A percentile compares a stretch with the other conserved stretches of the same genome.
phyloP scores from a whole-genome alignment of 2,329 filamentous ascomycete species.

The Trichoderma arundinaceum region DNA sequence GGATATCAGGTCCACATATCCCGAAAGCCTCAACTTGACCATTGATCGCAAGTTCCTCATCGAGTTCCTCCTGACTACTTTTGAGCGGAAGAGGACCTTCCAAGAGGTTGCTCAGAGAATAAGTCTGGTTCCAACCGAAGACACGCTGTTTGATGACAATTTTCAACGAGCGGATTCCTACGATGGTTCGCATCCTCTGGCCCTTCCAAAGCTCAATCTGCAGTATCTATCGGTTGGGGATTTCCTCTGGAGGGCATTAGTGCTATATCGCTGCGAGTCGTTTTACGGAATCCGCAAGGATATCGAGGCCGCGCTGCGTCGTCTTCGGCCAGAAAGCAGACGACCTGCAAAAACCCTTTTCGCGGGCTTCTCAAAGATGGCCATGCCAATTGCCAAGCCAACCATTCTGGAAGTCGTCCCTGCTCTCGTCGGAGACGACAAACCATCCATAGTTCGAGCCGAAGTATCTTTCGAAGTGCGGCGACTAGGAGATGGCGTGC shows the following conservation, averaged over 20 bases:
- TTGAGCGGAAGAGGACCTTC: slow-evolving; percentile 81
- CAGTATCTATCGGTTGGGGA: slow-evolving; percentile 95
- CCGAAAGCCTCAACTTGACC: slow-evolving; percentile 68
- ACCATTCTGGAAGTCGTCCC: slow-evolving; percentile 86
- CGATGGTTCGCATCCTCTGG: slow-evolving; percentile 83
- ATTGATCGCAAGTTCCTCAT: slow-evolving; percentile 68
- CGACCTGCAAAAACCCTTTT: slow-evolving; percentile 73
- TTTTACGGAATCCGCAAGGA: slow-evolving; percentile 95
- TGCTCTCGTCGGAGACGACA: slow-evolving; percentile 79
- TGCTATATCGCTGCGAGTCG: slow-evolving; percentile 86
- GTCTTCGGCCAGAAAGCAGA: slow-evolving; percentile 72
- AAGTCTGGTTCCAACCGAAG: slow-evolving; percentile 82
- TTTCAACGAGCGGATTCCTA: slow-evolving; percentile 84
- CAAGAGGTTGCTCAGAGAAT: slow-evolving; percentile 76
- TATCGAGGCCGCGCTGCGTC: slow-evolving; percentile 80
- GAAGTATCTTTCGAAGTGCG: slow-evolving; percentile 86
- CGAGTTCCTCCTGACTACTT: slow-evolving; percentile 75
- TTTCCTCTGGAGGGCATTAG: slow-evolving; percentile 93
- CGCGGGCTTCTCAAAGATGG: slow-evolving; percentile 88
- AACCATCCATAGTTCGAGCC: slow-evolving; percentile 82
- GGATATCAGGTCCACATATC: slow-evolving; percentile 82
- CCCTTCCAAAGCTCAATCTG: slow-evolving; percentile 91
- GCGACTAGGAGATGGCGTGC: slow-evolving; percentile 74
- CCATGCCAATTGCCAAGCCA: slow-evolving; percentile 82
- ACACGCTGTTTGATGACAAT: slow-evolving; percentile 76